Conservation (phyloP, 2,329 filamentous ascomycete genomes). For the Eutypella sp. region DNA sequence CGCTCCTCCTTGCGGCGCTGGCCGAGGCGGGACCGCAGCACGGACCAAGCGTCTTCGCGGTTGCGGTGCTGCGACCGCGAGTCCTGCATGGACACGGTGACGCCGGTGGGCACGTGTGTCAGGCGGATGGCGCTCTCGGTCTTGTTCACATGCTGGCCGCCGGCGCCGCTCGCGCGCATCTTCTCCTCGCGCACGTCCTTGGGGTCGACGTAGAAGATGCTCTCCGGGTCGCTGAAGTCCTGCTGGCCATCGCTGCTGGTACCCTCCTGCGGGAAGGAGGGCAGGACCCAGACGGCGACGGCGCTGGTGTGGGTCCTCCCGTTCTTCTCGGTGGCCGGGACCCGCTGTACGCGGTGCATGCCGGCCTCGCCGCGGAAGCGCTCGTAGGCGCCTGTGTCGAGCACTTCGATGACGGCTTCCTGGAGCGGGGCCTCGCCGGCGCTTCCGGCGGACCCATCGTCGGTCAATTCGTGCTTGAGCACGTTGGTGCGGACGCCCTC, state of each 20-base stretch:
- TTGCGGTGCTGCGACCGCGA: constrained; percentile 86
- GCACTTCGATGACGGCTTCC: constrained; percentile 84
- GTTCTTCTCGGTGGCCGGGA: constrained; percentile 85
- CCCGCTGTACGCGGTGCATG: constrained; percentile 90
- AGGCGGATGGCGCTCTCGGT: constrained; percentile 93
- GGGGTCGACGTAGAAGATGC: constrained; percentile 85
- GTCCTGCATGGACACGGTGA: constrained; percentile 88
- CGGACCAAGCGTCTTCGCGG: constrained; percentile 77
- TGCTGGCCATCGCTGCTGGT: constrained; percentile 43
- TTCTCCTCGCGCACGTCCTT: constrained; percentile 79
- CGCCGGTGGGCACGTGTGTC: constrained; percentile 84
- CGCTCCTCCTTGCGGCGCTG: constrained; percentile 74
- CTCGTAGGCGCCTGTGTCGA: constrained; percentile 72
- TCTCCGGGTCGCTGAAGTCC: constrained; percentile 74
- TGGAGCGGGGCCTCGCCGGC: constrained; percentile 64
- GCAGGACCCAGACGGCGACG: constrained; percentile 86
- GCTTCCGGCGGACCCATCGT: constrained; percentile 52
- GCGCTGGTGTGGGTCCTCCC: constrained; percentile 92
- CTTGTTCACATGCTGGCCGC: constrained; percentile 97
- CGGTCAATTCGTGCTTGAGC: constrained; percentile 75
- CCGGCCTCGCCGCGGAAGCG: constrained; percentile 81
- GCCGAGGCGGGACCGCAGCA: constrained; percentile 78
- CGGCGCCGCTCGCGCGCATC: constrained; percentile 87
- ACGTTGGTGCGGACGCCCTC: constrained; percentile 61
- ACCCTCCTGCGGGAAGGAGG: constrained; percentile 64